Conservation (phyloP, 163 green algal species). For the Scenedesmus sp. region DNA sequence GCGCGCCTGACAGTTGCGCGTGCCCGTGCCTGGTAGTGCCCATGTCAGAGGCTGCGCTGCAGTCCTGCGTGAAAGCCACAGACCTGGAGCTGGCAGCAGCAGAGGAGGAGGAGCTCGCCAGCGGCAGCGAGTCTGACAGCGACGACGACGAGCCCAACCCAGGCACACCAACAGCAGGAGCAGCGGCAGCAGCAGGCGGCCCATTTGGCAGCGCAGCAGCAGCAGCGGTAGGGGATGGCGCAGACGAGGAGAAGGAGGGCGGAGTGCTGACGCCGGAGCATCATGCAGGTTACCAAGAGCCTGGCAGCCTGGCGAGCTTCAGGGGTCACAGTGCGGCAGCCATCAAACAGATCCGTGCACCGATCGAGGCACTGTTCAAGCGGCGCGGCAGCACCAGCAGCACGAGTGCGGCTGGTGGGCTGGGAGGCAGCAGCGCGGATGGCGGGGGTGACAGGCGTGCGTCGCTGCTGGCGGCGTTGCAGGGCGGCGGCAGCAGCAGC, state of each 20-base stretch:
- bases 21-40: constrained; percentile 55
- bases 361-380: constrained; percentile 50
- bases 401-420: background rate
- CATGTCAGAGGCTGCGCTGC: constrained; percentile 48
- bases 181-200: background rate
- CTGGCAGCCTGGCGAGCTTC: background rate
- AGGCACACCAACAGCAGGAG: constrained; percentile 18
- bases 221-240: background rate
- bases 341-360: constrained; percentile 46
- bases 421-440: background rate
- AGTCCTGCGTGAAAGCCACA: constrained; percentile 13
- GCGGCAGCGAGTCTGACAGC: constrained; percentile 45
- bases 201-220: background rate
- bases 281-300: background rate
- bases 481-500: constrained; percentile 32
- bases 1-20: constrained; percentile 17
- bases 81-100: constrained; percentile 46
- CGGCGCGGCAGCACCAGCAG: constrained; percentile 14
- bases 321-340: constrained; percentile 15
- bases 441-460: background rate
- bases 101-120: constrained; percentile 55
- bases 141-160: background rate
- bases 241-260: background rate
- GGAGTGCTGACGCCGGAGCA: background rate
- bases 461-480: constrained; percentile 27